A percentile compares a stretch with the other conserved stretches of the same genome.
These are phyloP conservation scores for Penicillium expansum DNA, from an alignment of 2,329 filamentous ascomycete genomes.

Conservation along the genomic window DNA sequence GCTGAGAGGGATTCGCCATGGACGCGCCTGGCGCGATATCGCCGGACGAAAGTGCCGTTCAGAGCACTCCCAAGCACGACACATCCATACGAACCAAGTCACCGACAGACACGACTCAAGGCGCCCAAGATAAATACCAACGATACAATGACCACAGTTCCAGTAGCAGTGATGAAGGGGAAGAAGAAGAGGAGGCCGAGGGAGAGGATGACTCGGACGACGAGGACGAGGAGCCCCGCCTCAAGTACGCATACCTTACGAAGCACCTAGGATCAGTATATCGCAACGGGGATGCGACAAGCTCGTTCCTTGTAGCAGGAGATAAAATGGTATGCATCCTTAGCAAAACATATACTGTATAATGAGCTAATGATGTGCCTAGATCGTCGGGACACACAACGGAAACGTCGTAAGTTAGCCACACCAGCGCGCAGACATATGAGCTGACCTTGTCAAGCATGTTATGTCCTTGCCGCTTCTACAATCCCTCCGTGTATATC, in stretches of 20 bases:
- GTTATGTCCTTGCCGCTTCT: slow-evolving; percentile 80
- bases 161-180: slow-evolving; percentile 28
- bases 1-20: slow-evolving; percentile 36
- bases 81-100: slow-evolving; percentile 20
- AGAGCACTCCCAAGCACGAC: slow-evolving; percentile 19
- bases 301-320: slow-evolving; percentile 81
- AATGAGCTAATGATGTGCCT: slow-evolving; percentile 34
- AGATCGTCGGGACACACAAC: slow-evolving; percentile 93
- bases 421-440: background rate
- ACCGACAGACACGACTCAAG: slow-evolving; percentile 13
- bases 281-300: slow-evolving; percentile 92
- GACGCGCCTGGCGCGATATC: slow-evolving; percentile 38
- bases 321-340: slow-evolving; percentile 81
- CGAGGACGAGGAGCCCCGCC: slow-evolving; percentile 86
- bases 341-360: background rate
- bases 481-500: slow-evolving; percentile 78
- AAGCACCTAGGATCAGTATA: slow-evolving; percentile 77
- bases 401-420: slow-evolving; percentile 76
- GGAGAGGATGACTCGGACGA: slow-evolving; percentile 73
- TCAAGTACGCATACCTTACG: slow-evolving; percentile 90
- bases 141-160: slow-evolving; percentile 23
- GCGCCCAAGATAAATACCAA: slow-evolving; percentile 15
- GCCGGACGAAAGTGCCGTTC: slow-evolving; percentile 24
- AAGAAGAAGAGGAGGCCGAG: slow-evolving; percentile 52
- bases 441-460: slow-evolving; percentile 57